A percentile compares a stretch with the other conserved stretches of the same genome.
Conservation (phyloP, 768 basidiomycete genomes). For the Psilocybe cyanescens region DNA sequence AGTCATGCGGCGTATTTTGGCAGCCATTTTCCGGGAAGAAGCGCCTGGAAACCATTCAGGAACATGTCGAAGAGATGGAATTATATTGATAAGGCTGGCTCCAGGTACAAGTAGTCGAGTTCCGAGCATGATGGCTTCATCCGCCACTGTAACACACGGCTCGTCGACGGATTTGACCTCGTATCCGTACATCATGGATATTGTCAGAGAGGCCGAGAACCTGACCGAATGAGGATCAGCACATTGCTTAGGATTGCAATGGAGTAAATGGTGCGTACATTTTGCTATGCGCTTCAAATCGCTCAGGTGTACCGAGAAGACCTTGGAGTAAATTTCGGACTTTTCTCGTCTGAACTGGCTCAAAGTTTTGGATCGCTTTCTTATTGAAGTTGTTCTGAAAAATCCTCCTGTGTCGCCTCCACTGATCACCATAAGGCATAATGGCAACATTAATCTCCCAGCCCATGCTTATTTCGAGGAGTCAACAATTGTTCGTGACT, state of each 20-base stretch:
- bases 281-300: conserved; percentile 11
- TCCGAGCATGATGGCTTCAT: conserved; percentile 30
- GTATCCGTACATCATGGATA: conserved; percentile 24
- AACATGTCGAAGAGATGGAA: conserved; percentile 20
- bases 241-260: background rate
- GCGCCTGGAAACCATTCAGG: conserved; percentile 25
- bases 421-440: conserved; percentile 32
- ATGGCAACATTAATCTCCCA: conserved; percentile 38
- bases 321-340: conserved; percentile 30
- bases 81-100: conserved; percentile 12
- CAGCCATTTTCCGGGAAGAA: conserved; percentile 1
- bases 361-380: conserved; percentile 25
- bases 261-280: background rate
- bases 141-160: conserved; percentile 27
- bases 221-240: background rate
- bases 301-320: conserved; percentile 18
- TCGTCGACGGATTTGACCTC: conserved; percentile 19
- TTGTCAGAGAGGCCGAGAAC: conserved; percentile 17
- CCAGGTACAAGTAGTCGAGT: conserved; percentile 16
- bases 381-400: conserved; percentile 36
- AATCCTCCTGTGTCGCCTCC: conserved; percentile 37
- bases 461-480: conserved; percentile 23
- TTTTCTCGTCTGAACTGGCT: conserved; percentile 28
- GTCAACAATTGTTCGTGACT: background rate
- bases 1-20: conserved; percentile 22